Base-by-base conservation (phyloP, 2,329 filamentous ascomycete genomes). In the Trichoderma endophyticum region DNA sequence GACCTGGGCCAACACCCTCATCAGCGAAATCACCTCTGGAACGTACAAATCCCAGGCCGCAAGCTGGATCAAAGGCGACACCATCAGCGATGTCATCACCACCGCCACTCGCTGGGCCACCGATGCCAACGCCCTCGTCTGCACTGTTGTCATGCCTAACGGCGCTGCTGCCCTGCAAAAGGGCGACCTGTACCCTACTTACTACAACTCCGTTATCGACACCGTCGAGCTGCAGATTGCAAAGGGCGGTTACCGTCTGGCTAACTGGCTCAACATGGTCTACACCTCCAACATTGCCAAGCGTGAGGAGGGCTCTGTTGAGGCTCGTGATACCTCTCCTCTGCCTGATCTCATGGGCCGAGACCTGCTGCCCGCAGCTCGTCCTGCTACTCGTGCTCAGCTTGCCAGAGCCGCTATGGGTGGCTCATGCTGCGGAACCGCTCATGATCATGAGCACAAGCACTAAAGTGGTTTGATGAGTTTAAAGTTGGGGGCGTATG, bases 221-320 rank as follows among this genome's bases (percentile, higher is more conserved):
- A 81, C 82, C 15, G 78, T 85, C 51, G 80, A 81, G 74, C 74
- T 84, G 68, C 83, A 85, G 77, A 83, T 85, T 30, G 82, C 83
- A 9, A 85, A 85, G 78, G 82, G 82, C 66, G 83, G 83, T 0
- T 83, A 84, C 66, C 75, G 79, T 64, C 74, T 80, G 4, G 78
- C 73, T 4, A 79, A 79, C 73, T 80, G 78, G 78, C 72, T 80
- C 62, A 79, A 80, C 72, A 68, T 73, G 64, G 74, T 79, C 24
- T 76, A 78, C 60, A 66, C 56, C 3, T 70, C 73, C 61, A 78
- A 77, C 73, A 72, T 75, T 15, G 73, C 73, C 4, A 71, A 68
- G 26, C 61, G 51, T 2, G 66, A 61, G 18, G 65, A 51, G 39
- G 30, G 32, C 65, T 48, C 65, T 48, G 24, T 32, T 9, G 65